Evolutionary conservation across 768 basidiomycete genomes (phyloP).

Genomic region (Termitomyces sp.): DNA sequence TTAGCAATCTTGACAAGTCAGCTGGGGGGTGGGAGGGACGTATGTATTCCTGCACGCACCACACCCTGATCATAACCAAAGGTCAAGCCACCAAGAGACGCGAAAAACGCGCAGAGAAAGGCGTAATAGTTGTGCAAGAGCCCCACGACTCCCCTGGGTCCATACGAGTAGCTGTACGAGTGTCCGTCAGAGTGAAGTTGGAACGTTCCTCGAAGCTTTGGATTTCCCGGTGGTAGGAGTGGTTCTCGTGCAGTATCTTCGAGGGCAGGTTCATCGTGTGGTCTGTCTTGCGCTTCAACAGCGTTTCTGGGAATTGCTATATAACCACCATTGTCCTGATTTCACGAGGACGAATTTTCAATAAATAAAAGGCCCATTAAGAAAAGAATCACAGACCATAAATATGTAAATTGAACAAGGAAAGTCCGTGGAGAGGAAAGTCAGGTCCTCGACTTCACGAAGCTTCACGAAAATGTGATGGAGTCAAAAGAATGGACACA

Average conservation of each 20-base stretch:
- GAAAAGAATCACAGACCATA: not conserved
- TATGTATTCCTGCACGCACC: slow-evolving; percentile 20
- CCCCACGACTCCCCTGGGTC: slow-evolving; percentile 63
- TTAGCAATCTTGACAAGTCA: slow-evolving; percentile 56
- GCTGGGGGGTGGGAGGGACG: not conserved
- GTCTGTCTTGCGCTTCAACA: not conserved
- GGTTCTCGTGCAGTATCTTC: slow-evolving; percentile 3
- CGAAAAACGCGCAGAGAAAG: slow-evolving; percentile 65
- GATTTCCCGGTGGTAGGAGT: slow-evolving; percentile 1
- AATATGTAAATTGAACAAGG: not conserved
- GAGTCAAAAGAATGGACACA: slow-evolving; percentile 10
- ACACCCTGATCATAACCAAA: slow-evolving; percentile 87
- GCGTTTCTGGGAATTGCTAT: slow-evolving; percentile 11
- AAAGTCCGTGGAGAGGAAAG: not conserved
- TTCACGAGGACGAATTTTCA: not conserved
- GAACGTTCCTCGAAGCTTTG: slow-evolving; percentile 24
- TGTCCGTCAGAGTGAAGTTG: slow-evolving; percentile 29
- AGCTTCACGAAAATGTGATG: not conserved
- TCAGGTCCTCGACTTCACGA: not conserved
- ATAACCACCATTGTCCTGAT: slow-evolving; percentile 14
- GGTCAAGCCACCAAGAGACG: slow-evolving; percentile 69
- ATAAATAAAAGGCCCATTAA: not conserved
- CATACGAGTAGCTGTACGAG: slow-evolving; percentile 66
- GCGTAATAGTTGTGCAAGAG: slow-evolving; percentile 62
- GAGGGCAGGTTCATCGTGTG: slow-evolving; percentile 2